These are phyloP conservation scores for Nemania diffusa DNA, from an alignment of 2,329 filamentous ascomycete species.

Conservation along the genomic window DNA sequence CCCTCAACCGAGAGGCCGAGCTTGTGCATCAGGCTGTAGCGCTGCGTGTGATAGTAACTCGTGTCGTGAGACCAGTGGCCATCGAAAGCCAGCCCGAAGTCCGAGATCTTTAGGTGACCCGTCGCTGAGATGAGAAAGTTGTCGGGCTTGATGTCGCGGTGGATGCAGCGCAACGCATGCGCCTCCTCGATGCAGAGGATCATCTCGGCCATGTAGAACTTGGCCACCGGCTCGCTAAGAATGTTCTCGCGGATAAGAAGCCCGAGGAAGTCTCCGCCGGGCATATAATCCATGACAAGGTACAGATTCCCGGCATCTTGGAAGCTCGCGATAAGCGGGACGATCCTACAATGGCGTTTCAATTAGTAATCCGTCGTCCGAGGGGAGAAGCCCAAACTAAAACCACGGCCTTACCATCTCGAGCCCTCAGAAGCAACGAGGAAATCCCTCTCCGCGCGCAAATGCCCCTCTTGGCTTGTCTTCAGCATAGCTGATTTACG, in stretches of 20 bases:
- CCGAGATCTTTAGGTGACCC: slow-evolving; percentile 93
- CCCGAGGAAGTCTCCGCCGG: slow-evolving; percentile 92
- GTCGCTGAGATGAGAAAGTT: slow-evolving; percentile 92
- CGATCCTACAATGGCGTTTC: slow-evolving; percentile 70
- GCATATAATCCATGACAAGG: slow-evolving; percentile 98
- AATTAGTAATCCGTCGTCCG: slow-evolving; percentile 16
- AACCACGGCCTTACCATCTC: slow-evolving; percentile 66
- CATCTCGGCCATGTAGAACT: slow-evolving; percentile 95
- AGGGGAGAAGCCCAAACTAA: too few relatives aligned
- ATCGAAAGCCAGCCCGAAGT: slow-evolving; percentile 95
- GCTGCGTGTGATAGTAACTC: slow-evolving; percentile 83
- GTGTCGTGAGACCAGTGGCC: slow-evolving; percentile 95
- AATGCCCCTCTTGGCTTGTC: slow-evolving; percentile 90
- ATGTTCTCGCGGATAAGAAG: slow-evolving; percentile 86
- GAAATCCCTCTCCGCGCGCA: slow-evolving; percentile 91
- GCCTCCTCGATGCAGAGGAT: slow-evolving; percentile 93
- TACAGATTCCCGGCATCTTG: slow-evolving; percentile 88
- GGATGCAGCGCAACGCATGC: slow-evolving; percentile 88
- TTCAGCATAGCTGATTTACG: slow-evolving; percentile 92
- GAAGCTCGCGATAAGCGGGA: slow-evolving; percentile 88
- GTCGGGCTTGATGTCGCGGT: slow-evolving; percentile 96
- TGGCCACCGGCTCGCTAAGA: slow-evolving; percentile 79
- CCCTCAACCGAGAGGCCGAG: slow-evolving; percentile 79
- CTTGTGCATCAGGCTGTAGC: slow-evolving; percentile 80
- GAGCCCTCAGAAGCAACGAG: slow-evolving; percentile 89